Conservation (phyloP, 148 eudicot species). For the Fagopyrum homotropicum region DNA sequence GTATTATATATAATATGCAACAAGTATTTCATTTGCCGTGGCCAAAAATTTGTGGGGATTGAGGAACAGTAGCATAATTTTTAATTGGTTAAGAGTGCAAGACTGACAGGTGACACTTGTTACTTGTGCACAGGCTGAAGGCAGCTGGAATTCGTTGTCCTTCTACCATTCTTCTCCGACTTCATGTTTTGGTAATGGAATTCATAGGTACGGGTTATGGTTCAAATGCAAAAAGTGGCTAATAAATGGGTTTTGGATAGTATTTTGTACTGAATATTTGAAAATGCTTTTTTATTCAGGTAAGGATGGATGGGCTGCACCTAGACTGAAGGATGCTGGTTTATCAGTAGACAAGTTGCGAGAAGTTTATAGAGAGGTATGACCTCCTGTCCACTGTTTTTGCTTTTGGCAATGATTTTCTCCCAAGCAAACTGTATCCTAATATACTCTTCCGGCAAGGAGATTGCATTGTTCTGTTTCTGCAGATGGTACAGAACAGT, state of each 20-base stretch:
- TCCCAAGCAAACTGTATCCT: not conserved
- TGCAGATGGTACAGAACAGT: not conserved
- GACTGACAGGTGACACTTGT: not conserved
- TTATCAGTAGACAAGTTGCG: conserved; percentile 85
- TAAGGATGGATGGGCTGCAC: conserved; percentile 90
- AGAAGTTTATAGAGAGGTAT: conserved; percentile 87
- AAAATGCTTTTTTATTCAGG: conserved; percentile 31
- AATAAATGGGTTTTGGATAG: not conserved
- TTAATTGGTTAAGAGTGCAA: not conserved
- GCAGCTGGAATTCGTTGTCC: conserved; percentile 96
- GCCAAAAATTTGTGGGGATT: not conserved
- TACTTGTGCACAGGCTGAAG: conserved; percentile 53
- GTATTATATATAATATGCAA: not conserved
- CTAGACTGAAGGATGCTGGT: conserved; percentile 92
- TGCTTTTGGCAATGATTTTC: not conserved
- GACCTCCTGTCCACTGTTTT: conserved; percentile 4
- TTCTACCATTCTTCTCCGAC: conserved; percentile 61
- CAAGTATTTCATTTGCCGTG: not conserved
- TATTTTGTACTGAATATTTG: not conserved
- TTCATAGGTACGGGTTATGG: conserved; percentile 63
- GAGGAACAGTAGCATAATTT: conserved; percentile 1
- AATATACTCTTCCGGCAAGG: no score
- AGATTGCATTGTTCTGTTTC: not conserved
- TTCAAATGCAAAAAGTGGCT: not conserved
- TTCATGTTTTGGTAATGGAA: conserved; percentile 97